A percentile compares a stretch with the other conserved stretches of the same genome.
Evolutionary conservation across 805 yeast genomes (phyloP).

Genomic region (Starmerella apicola): DNA sequence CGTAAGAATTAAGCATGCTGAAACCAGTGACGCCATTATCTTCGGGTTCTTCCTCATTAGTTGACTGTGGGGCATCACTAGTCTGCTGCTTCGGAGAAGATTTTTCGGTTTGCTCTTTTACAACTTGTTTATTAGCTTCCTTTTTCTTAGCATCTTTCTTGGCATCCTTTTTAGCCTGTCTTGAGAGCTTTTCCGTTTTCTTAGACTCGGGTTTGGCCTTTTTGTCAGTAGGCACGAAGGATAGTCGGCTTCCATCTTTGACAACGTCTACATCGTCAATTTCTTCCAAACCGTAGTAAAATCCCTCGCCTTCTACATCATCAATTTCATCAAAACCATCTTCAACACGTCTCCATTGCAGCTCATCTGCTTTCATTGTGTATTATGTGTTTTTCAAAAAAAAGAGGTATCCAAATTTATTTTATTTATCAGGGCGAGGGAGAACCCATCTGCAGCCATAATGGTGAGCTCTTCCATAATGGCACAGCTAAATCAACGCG

Average conservation of each 20-base stretch:
- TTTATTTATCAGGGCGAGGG: no score
- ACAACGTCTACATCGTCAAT: slow-evolving; percentile 83
- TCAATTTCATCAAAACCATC: slow-evolving; percentile 42
- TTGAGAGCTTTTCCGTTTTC: slow-evolving; percentile 3
- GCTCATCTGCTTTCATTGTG: slow-evolving; percentile 19
- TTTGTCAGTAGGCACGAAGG: slow-evolving; percentile 32
- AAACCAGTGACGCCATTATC: not conserved
- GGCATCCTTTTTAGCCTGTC: slow-evolving; percentile 10
- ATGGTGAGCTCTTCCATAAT: no score
- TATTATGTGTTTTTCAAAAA: no score
- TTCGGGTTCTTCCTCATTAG: slow-evolving; percentile 3
- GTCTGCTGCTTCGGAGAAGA: no score
- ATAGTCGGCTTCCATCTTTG: slow-evolving; percentile 53
- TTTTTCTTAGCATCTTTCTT: slow-evolving; percentile 9
- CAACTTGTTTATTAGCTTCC: not conserved
- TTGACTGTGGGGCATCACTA: slow-evolving; percentile 1
- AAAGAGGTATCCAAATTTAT: no score
- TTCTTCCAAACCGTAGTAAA: slow-evolving; percentile 68
- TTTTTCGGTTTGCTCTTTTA: not conserved
- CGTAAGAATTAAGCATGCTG: slow-evolving; percentile 8
- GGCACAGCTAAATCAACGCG: no score
- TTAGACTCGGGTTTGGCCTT: slow-evolving; percentile 22
- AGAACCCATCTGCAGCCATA: no score
- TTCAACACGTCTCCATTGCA: slow-evolving; percentile 58
- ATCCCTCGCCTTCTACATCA: slow-evolving; percentile 60